Conservation (phyloP, 352 stramenopile species). For the Pythium brassicae region DNA sequence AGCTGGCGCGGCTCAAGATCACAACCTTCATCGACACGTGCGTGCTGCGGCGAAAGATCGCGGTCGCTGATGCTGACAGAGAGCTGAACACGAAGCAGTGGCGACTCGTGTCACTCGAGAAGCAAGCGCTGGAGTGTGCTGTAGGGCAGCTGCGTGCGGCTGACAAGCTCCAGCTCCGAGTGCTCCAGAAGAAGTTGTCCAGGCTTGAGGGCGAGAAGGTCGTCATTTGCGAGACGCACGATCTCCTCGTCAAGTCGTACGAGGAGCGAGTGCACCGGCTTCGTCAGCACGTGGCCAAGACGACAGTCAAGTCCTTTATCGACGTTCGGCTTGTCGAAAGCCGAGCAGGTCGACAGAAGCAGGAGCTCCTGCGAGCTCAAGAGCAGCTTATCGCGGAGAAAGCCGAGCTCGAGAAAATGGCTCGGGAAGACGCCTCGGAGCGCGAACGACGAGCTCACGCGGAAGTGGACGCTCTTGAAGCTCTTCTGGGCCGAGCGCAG, state of each 20-base stretch:
- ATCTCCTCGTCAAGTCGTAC: constrained; percentile 12
- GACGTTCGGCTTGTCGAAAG: constrained; percentile 12
- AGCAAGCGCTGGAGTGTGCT: constrained; percentile 16
- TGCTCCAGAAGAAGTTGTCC: constrained; percentile 29
- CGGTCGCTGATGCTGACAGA: constrained; percentile 15
- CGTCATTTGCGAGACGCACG: not conserved
- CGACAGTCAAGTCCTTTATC: constrained; percentile 38
- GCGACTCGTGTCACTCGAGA: constrained; percentile 15
- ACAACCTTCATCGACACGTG: constrained; percentile 30
- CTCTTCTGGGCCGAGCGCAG: constrained; percentile 21
- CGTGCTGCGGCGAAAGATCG: constrained; percentile 25
- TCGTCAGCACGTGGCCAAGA: constrained; percentile 17
- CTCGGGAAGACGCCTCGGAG: constrained; percentile 28
- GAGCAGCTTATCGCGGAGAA: constrained; percentile 24
- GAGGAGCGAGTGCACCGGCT: constrained; percentile 11
- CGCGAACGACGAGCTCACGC: constrained; percentile 11
- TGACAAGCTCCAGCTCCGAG: constrained; percentile 25
- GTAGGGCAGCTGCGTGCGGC: constrained; percentile 16
- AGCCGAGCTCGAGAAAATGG: constrained; percentile 32
- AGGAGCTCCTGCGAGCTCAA: constrained; percentile 12
- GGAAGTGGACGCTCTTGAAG: constrained; percentile 11
- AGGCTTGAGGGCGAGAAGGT: constrained; percentile 9
- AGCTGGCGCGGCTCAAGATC: constrained; percentile 32
- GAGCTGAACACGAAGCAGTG: constrained; percentile 10
- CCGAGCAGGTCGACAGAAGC: constrained; percentile 14